Conservation (phyloP, 2,329 filamentous ascomycete genomes). For the Orbilia oligospora region DNA sequence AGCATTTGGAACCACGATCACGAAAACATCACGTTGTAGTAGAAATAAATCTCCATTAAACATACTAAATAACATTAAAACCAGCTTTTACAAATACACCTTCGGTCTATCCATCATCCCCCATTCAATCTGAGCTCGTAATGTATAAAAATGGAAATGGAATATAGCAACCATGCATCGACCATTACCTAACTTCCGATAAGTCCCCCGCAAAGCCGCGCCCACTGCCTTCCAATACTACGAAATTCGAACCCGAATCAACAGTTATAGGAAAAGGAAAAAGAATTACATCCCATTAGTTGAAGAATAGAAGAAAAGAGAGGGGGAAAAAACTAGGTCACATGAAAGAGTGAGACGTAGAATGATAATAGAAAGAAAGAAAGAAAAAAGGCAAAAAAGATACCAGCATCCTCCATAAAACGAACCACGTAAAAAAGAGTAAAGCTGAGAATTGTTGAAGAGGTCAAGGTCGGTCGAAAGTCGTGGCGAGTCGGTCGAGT, state of each 20-base stretch:
- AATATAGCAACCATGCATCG: constrained; percentile 6
- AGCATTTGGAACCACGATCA: background rate
- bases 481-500: constrained; percentile 18
- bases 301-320: constrained; percentile 11
- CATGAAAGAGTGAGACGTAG: constrained; percentile 13
- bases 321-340: constrained; percentile 29
- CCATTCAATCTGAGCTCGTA: constrained; percentile 25
- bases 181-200: constrained; percentile 1
- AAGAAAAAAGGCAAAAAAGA: constrained; percentile 8
- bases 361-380: background rate
- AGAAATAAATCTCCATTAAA: background rate
- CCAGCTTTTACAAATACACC: constrained; percentile 11
- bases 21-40: background rate
- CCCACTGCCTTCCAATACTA: background rate
- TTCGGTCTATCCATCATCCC: constrained; percentile 6
- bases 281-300: constrained; percentile 57
- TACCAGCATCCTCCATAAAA: constrained; percentile 36
- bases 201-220: background rate
- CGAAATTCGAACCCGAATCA: constrained; percentile 19
- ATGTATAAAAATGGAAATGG: background rate
- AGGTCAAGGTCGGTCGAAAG: background rate
- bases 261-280: constrained; percentile 1
- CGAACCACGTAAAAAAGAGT: constrained; percentile 7
- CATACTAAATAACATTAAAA: constrained; percentile 18
- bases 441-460: background rate